Evolutionary conservation across 2,329 filamentous ascomycete genomes (phyloP).

Genomic region (Penicillium palitans): DNA sequence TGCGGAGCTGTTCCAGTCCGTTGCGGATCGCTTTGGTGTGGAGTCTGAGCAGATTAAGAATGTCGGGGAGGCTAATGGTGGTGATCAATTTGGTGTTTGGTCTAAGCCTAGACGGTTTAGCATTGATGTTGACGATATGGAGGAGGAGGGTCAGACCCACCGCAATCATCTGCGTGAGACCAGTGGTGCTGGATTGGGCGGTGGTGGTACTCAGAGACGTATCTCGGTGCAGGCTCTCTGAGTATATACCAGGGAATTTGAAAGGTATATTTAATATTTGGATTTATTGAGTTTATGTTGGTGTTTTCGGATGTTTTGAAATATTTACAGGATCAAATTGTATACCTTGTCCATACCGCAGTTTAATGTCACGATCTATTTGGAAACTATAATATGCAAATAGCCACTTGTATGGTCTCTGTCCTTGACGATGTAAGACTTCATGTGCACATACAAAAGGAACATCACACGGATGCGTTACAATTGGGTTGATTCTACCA

Average conservation of each 20-base stretch:
- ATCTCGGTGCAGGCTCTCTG: slow-evolving; percentile 29
- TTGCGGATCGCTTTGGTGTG: slow-evolving; percentile 33
- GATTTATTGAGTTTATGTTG: slow-evolving; percentile 1
- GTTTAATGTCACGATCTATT: neutral
- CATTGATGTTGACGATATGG: slow-evolving; percentile 34
- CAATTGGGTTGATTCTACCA: neutral
- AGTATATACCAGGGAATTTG: neutral
- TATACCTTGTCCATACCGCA: neutral
- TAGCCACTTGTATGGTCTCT: neutral
- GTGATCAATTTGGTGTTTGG: slow-evolving; percentile 32
- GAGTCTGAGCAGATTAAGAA: slow-evolving; percentile 25
- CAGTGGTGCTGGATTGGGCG: slow-evolving; percentile 31
- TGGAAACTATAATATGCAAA: neutral
- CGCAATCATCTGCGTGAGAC: slow-evolving; percentile 34
- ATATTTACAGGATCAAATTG: slow-evolving; percentile 9
- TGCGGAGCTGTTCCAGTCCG: slow-evolving; percentile 28
- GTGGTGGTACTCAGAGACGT: slow-evolving; percentile 25
- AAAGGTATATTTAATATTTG: neutral
- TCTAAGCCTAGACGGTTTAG: slow-evolving; percentile 36
- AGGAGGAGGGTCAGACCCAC: slow-evolving; percentile 28
- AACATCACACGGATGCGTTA: too few species aligned
- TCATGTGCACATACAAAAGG: neutral
- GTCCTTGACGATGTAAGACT: neutral
- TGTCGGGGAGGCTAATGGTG: slow-evolving; percentile 23
- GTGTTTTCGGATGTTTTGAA: slow-evolving; percentile 3